These are phyloP conservation scores for Immersiella caudata DNA, from an alignment of 495 filamentous ascomycete genomes.

Conservation along the genomic window DNA sequence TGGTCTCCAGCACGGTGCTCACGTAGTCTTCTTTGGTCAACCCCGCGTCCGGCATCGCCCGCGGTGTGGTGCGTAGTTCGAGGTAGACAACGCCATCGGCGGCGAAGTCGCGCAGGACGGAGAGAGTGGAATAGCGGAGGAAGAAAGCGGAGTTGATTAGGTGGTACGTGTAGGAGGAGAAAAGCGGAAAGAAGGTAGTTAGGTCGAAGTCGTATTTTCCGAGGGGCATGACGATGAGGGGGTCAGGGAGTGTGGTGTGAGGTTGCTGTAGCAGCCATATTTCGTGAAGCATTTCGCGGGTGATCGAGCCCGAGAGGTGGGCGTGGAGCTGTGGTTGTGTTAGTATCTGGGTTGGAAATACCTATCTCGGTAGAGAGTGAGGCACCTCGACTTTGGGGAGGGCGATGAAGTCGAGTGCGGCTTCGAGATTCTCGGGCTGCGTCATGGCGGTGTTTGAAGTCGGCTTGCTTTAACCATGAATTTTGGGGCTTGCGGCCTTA, in stretches of 20 bases:
- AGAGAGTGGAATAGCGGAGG: constrained; percentile 63
- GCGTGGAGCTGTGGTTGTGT: constrained; percentile 67
- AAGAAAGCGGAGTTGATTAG: constrained; percentile 63
- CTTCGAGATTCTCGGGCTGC: constrained; percentile 11
- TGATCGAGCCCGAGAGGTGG: constrained; percentile 82
- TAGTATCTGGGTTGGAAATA: not conserved
- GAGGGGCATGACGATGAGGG: constrained; percentile 65
- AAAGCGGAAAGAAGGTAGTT: constrained; percentile 71
- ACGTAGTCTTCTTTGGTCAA: constrained; percentile 68
- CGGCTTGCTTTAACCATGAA: not conserved
- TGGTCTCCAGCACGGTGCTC: constrained; percentile 60
- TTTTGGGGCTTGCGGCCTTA: too few species aligned
- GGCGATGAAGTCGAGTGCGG: constrained; percentile 43
- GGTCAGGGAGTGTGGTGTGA: constrained; percentile 65
- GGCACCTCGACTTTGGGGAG: constrained; percentile 54
- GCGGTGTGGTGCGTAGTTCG: constrained; percentile 80
- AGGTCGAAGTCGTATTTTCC: constrained; percentile 50
- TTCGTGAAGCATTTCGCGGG: constrained; percentile 71
- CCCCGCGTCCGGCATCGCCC: constrained; percentile 54
- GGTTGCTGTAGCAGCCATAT: constrained; percentile 67
- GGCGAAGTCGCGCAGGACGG: constrained; percentile 71
- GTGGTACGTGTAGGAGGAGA: constrained; percentile 76
- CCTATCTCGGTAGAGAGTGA: not conserved
- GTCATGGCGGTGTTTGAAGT: not conserved
- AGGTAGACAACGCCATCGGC: constrained; percentile 76